Percentiles rank a stretch among this genome's conserved stretches.
Evolutionary conservation across 345 rosid species (phyloP).

Genomic region (Turritis glabra): DNA sequence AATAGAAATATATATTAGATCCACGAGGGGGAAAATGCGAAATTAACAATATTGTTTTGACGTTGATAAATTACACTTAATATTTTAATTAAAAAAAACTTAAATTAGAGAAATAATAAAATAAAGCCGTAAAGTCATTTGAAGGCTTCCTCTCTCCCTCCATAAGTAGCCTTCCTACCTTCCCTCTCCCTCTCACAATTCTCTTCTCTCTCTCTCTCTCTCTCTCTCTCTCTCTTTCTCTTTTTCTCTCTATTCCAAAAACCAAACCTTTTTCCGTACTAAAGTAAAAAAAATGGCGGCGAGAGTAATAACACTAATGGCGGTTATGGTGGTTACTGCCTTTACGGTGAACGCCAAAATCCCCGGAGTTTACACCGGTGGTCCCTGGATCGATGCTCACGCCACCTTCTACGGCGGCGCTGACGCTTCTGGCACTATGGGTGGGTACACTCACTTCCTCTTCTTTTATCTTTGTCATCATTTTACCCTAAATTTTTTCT

Average conservation of each 20-base stretch:
- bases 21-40: not conserved
- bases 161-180: constrained; percentile 29
- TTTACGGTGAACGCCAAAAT: constrained; percentile 50
- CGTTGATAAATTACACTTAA: too few relatives aligned
- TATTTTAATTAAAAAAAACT: not conserved
- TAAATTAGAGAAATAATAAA: not conserved
- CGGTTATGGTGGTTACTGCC: constrained; percentile 25
- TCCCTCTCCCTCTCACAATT: constrained; percentile 26
- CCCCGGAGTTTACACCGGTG: constrained; percentile 71
- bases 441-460: constrained; percentile 90
- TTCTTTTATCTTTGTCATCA: too few relatives aligned
- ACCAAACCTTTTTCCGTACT: not conserved
- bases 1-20: constrained; percentile 13
- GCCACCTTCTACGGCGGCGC: constrained; percentile 87
- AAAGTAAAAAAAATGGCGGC: constrained; percentile 30
- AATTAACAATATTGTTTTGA: not conserved
- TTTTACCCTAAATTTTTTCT: too few relatives aligned
- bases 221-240: constrained; percentile 17
- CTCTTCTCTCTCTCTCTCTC: constrained; percentile 21
- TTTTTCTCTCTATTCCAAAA: not conserved
- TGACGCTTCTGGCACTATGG: constrained; percentile 93
- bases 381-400: constrained; percentile 68
- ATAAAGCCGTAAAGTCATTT: constrained; percentile 23
- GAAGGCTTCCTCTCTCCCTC: constrained; percentile 22
- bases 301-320: not conserved